Evolutionary conservation across 1,139 yeast species (phyloP), one percentile per base, ranked within the genome.

Genomic region (Candida albicans): DNA sequence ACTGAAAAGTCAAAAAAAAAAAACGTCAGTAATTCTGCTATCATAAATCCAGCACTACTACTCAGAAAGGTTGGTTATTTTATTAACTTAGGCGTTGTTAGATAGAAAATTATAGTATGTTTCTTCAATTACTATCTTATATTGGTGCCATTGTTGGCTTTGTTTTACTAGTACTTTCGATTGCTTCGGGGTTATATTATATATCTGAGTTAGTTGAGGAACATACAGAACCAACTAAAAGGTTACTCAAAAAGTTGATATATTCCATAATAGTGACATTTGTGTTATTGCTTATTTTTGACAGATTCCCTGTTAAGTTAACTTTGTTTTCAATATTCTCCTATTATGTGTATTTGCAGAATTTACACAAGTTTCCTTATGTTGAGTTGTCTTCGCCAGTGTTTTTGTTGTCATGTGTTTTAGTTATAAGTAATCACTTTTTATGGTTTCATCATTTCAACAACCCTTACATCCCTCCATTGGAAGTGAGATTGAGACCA

Each of bases 121-220:
- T 73, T 51, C 68, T 73, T 39, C 67, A 70, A 52, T 48, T 72
- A 13, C 66, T 73, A 33, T 73, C 97, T 2, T 78, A 82, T 49
- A 63, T 80, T 7, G 99, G 99, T 4, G 72, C 82, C 1, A 70
- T 84, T 0, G 64, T 81, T 1, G 98, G 97, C 6, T 88, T 91
- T 55, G 56, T 85, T 2, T 82, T 87, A 52, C 74, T 89, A 42
- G 75, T 73, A 41, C 59, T 73, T 39, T 67, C 78, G 32, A 70
- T 74, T 50, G 96, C 99, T 0, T 87, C 96, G 3, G 98, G 96
- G 1, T 72, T 93, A 33, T 93, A 91, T 68, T 90, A 89, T 57
- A 72, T 93, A 33, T 87, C 96, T 10, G 99, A 93, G 61, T 70
- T 90, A 36, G 96, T 93, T 12, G 99, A 93, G 60, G 98, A 91